Evolutionary conservation across 1,284 basidiomycete species (phyloP).

Genomic region (Ustilago hordei): DNA sequence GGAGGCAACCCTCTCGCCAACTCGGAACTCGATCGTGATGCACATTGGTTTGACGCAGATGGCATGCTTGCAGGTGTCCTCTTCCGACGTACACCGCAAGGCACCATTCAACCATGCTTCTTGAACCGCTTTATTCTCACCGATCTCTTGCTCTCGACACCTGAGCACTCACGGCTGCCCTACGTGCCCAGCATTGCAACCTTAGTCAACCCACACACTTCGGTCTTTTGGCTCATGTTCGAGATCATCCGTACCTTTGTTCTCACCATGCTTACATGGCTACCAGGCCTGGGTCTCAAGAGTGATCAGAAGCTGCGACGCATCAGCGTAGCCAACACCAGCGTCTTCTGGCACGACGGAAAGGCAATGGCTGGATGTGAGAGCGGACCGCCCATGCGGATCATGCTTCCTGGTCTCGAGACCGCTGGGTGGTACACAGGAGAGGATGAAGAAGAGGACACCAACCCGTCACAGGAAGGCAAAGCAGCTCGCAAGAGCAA

Average conservation of each 20-base stretch:
- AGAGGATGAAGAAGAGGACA: conserved; percentile 45
- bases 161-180: conserved; percentile 60
- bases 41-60: conserved; percentile 68
- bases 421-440: conserved; percentile 71
- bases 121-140: conserved; percentile 70
- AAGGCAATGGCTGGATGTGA: conserved; percentile 73
- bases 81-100: conserved; percentile 64
- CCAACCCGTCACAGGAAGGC: background rate
- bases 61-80: conserved; percentile 73
- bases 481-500: background rate
- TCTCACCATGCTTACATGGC: conserved; percentile 63
- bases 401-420: conserved; percentile 71
- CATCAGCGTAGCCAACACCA: conserved; percentile 72
- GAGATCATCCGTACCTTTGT: conserved; percentile 70
- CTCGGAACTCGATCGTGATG: conserved; percentile 58
- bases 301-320: conserved; percentile 40
- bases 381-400: conserved; percentile 71
- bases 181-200: conserved; percentile 72
- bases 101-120: conserved; percentile 63
- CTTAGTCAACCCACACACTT: conserved; percentile 71
- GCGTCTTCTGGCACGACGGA: conserved; percentile 71
- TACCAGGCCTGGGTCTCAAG: conserved; percentile 55
- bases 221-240: conserved; percentile 69
- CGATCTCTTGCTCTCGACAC: conserved; percentile 67
- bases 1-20: conserved; percentile 71